Percentiles rank a stretch among this genome's conserved stretches.
Conservation (phyloP, 768 basidiomycete species). For the Leucocoprinus birnbaumii region DNA sequence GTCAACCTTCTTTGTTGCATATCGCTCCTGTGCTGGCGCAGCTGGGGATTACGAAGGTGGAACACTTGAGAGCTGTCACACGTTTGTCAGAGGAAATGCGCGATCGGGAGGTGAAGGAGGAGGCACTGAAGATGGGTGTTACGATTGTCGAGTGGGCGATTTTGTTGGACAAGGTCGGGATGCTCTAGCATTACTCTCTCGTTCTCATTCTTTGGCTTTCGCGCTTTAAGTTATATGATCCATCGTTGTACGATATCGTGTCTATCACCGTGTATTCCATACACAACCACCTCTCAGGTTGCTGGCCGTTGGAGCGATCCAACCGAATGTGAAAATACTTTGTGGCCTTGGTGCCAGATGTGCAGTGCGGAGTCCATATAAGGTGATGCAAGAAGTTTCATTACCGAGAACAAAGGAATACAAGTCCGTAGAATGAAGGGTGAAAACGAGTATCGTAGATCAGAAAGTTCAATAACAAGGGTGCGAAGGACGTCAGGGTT, state of each 20-base stretch:
- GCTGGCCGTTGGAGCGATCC: neutral
- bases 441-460: no score
- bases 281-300: neutral
- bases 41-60: conserved; percentile 57
- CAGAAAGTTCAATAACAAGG: no score
- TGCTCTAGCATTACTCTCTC: conserved; percentile 17
- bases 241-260: neutral
- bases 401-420: no score
- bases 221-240: conserved; percentile 3
- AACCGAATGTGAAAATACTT: no score
- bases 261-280: neutral
- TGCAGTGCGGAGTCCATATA: no score
- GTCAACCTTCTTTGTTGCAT: conserved; percentile 64
- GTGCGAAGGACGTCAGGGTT: no score
- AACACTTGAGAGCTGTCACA: conserved; percentile 62
- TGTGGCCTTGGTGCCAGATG: no score
- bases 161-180: conserved; percentile 60
- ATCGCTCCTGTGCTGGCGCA: conserved; percentile 52
- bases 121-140: conserved; percentile 63
- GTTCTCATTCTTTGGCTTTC: neutral
- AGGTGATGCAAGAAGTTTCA: no score
- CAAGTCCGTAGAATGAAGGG: no score
- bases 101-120: conserved; percentile 67
- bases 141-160: conserved; percentile 81
- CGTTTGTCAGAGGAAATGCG: conserved; percentile 63